These are phyloP conservation scores for Podaxis sp. DNA, from an alignment of 768 basidiomycete genomes.

Conservation along the genomic window DNA sequence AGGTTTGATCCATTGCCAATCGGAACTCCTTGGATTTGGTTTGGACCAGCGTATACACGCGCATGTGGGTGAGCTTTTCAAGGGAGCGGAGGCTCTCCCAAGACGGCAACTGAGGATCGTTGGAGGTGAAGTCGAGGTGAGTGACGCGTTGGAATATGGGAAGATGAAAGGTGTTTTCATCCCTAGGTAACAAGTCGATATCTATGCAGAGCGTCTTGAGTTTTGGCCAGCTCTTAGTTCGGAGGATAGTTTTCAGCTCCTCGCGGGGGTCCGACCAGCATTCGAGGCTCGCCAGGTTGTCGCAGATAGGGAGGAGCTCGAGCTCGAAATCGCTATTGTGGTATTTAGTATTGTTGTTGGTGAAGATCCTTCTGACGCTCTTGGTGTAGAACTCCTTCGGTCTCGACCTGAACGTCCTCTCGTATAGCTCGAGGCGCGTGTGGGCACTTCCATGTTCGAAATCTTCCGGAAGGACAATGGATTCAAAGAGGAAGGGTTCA, in stretches of 20 bases:
- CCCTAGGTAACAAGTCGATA: slow-evolving; percentile 4
- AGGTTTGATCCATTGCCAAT: not conserved
- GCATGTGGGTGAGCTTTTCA: not conserved
- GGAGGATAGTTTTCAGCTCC: not conserved
- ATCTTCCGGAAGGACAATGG: slow-evolving; percentile 1
- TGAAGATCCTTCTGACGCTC: slow-evolving; percentile 5
- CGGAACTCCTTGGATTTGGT: not conserved
- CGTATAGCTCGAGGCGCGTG: not conserved
- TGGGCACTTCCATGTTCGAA: not conserved
- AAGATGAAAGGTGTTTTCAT: slow-evolving; percentile 11
- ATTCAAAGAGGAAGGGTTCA: slow-evolving; percentile 2
- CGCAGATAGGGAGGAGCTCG: slow-evolving; percentile 3
- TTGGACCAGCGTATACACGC: not conserved
- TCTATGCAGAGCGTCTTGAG: not conserved
- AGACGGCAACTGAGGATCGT: slow-evolving; percentile 4
- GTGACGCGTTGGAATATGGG: slow-evolving; percentile 9
- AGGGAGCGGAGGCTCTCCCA: slow-evolving; percentile 4
- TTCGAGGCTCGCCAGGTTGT: slow-evolving; percentile 5
- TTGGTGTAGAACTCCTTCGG: slow-evolving; percentile 4
- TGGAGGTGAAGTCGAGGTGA: slow-evolving; percentile 3
- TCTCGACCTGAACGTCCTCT: slow-evolving; percentile 1
- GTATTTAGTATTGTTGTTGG: not conserved
- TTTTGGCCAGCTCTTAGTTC: slow-evolving; percentile 1
- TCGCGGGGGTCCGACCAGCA: slow-evolving; percentile 4
- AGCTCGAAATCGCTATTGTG: slow-evolving; percentile 4